Evolutionary conservation across 1,284 basidiomycete species (phyloP).

Genomic region (Trametes hirsuta): DNA sequence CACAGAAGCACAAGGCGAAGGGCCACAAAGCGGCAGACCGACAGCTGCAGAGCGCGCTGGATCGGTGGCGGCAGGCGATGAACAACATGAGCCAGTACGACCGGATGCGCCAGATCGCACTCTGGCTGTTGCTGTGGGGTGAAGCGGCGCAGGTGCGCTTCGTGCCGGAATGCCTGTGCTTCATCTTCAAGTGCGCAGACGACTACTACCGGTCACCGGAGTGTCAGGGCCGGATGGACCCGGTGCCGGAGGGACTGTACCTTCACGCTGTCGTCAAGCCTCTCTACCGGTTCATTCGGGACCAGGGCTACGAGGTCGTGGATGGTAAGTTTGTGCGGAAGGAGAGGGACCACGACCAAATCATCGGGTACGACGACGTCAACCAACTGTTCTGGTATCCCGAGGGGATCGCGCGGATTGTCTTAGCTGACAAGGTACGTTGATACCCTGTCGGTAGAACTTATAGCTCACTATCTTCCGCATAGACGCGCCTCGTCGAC

Average conservation of each 20-base stretch:
- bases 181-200: conserved; percentile 99
- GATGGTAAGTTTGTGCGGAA: conserved; percentile 95
- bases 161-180: conserved; percentile 95
- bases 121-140: conserved; percentile 97
- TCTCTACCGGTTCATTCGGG: conserved; percentile 95
- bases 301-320: conserved; percentile 97
- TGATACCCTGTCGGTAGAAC: background rate
- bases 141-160: conserved; percentile 99
- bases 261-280: conserved; percentile 92
- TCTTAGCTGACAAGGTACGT: conserved; percentile 83
- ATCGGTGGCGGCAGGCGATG: conserved; percentile 98
- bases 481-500: conserved; percentile 85
- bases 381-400: conserved; percentile 99
- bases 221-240: conserved; percentile 92
- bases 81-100: conserved; percentile 99
- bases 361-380: conserved; percentile 99
- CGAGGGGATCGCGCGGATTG: conserved; percentile 94
- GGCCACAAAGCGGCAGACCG: conserved; percentile 78
- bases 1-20: conserved; percentile 47
- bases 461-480: background rate
- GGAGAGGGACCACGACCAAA: conserved; percentile 92
- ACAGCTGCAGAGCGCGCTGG: conserved; percentile 85
- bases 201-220: conserved; percentile 99
- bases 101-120: conserved; percentile 93
- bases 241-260: conserved; percentile 95